These are phyloP conservation scores for Bisporella sp. DNA, from an alignment of 2,329 filamentous ascomycete species.

Conservation along the genomic window DNA sequence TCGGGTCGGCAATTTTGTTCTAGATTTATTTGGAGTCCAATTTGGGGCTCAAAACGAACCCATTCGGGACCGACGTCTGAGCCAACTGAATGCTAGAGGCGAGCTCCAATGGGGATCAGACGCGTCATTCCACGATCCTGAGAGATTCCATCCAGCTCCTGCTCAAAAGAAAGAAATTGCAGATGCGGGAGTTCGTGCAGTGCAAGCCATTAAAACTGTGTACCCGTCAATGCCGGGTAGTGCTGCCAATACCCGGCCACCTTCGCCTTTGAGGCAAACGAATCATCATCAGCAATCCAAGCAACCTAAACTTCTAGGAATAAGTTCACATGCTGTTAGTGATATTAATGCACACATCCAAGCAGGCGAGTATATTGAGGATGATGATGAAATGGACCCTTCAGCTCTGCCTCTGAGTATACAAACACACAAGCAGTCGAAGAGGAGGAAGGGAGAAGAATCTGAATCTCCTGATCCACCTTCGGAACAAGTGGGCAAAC, in stretches of 20 bases:
- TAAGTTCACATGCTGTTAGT: no score
- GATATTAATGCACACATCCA: no score
- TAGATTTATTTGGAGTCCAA: slow-evolving; percentile 22
- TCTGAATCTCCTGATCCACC: slow-evolving; percentile 18
- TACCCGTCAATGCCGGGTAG: slow-evolving; percentile 37
- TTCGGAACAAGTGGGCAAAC: slow-evolving; percentile 29
- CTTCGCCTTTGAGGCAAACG: slow-evolving; percentile 15
- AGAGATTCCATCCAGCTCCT: slow-evolving; percentile 51
- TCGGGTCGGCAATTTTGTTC: slow-evolving; percentile 17
- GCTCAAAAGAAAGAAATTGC: slow-evolving; percentile 49
- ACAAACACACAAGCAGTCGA: slow-evolving; percentile 19
- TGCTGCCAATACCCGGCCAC: slow-evolving; percentile 49
- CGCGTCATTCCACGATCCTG: slow-evolving; percentile 48
- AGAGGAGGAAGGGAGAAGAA: slow-evolving; percentile 29
- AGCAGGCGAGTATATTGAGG: no score
- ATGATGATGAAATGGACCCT: slow-evolving; percentile 31
- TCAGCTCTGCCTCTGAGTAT: slow-evolving; percentile 24
- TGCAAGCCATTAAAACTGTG: slow-evolving; percentile 47
- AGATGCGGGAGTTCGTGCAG: slow-evolving; percentile 45
- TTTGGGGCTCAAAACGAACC: background rate
- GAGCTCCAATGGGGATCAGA: slow-evolving; percentile 62
- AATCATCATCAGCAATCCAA: no score
- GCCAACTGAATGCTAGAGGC: slow-evolving; percentile 25
- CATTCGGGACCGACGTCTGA: slow-evolving; percentile 1
- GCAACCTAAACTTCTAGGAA: no score